Base-by-base conservation (phyloP, 73 alveolate genomes). In the Paramecium caudatum region DNA sequence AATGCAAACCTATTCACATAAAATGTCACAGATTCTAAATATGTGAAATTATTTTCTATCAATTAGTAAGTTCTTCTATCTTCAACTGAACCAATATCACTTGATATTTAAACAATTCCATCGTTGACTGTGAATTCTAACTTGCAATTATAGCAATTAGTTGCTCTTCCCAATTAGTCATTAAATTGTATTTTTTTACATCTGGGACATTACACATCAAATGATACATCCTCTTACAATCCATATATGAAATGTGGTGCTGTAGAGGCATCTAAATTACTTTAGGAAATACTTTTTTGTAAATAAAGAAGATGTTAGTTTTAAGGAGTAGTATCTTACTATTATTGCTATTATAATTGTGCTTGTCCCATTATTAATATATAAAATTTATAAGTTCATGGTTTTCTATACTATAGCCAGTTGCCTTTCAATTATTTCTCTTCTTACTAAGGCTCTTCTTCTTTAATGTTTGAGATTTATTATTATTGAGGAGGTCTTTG, bases 131-230 rank as follows among this genome's bases (percentile, higher is more conserved):
- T 19, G 43, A 37, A 74, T n/a, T 17, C 46, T 21, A 74, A 15
- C 43, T 74, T 39, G 12, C 88, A 74, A 25, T 45, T 15, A 74
- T 15, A 45, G 43, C 88, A 74, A 41, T 74, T 41, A 12, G 47
- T 39, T 7, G 55, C 43, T 25, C 88, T 74, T 6, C 88, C 88
- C 46, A 74, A 74, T 74, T 39, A 23, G 32, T 74, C 88, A 17
- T 74, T 68, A 25, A 74, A 74, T 74, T 74, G 23, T 2, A 7
- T 1, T 7, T 25, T 19, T 5, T 34, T 74, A 45, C 88, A 74
- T 25, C 32, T 41, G 1, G 88, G 88, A 74, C 88, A 74, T 36
- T 16, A 9, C 15, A 74, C 47, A 13, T 5, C 16, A 19, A 74
- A 74, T 65, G 27, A 21, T 32, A 65, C 83, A 32, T 65, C 27